Evolutionary conservation across 2,329 filamentous ascomycete genomes (phyloP).

Genomic region (Xylaria sp.): DNA sequence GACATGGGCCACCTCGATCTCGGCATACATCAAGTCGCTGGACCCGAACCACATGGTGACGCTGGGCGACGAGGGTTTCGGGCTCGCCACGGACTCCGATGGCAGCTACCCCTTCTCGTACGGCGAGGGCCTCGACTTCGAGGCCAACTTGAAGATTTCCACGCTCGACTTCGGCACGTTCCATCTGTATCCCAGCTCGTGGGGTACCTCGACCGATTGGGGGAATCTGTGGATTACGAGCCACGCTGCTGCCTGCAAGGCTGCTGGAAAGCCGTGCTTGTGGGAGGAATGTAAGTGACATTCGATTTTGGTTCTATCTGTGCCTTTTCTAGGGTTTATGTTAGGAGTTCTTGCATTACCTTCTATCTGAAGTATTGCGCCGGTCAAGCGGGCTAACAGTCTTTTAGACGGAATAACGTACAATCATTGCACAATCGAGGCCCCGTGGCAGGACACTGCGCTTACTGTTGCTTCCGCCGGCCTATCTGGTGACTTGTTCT

Average conservation of each 20-base stretch:
- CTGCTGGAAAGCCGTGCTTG: constrained; percentile 55
- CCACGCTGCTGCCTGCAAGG: constrained; percentile 54
- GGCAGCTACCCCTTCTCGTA: constrained; percentile 66
- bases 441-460: constrained; percentile 48
- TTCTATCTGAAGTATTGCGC: not conserved
- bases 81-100: constrained; percentile 52
- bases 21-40: constrained; percentile 71
- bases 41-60: constrained; percentile 72
- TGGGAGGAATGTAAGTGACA: constrained; percentile 56
- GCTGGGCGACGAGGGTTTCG: constrained; percentile 68
- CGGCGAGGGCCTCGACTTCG: constrained; percentile 64
- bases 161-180: constrained; percentile 51
- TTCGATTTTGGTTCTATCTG: not conserved
- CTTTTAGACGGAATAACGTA: constrained; percentile 44
- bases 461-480: constrained; percentile 42
- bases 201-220: constrained; percentile 52
- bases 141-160: constrained; percentile 49
- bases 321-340: not conserved
- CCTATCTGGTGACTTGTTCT: constrained; percentile 49
- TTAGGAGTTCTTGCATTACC: not conserved
- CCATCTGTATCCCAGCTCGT: constrained; percentile 54
- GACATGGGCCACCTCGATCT: constrained; percentile 68
- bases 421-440: constrained; percentile 48
- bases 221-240: constrained; percentile 53
- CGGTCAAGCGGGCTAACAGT: constrained; percentile 7